Evolutionary conservation across 1,139 yeast species (phyloP).

Genomic region (Taiozyma sp.): DNA sequence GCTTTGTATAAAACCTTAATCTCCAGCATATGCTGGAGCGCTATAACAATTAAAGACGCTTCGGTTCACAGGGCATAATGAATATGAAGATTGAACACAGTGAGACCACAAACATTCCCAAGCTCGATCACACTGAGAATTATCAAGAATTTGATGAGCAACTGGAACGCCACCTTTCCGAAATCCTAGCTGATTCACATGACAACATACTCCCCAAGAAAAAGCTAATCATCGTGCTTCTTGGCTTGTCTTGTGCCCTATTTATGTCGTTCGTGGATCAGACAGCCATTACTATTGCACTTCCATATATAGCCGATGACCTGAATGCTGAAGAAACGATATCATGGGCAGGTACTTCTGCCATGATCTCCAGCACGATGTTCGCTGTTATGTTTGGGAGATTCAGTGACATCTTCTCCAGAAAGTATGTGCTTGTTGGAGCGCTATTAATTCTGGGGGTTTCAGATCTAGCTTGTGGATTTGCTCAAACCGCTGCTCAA

Average conservation of each 20-base stretch:
- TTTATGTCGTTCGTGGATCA: slow-evolving; percentile 6
- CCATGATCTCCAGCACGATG: slow-evolving; percentile 41
- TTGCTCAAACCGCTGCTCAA: slow-evolving; percentile 30
- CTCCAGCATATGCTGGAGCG: background rate
- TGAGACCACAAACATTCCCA: background rate
- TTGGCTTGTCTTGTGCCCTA: slow-evolving; percentile 1
- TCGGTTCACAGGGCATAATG: background rate
- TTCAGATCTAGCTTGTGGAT: slow-evolving; percentile 31
- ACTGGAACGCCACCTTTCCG: background rate
- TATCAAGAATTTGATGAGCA: background rate
- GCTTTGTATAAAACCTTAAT: background rate
- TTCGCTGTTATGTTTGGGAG: slow-evolving; percentile 40
- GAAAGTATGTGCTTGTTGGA: slow-evolving; percentile 31
- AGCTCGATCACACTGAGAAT: background rate
- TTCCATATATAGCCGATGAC: slow-evolving; percentile 37
- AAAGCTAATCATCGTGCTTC: slow-evolving; percentile 4
- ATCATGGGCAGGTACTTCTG: slow-evolving; percentile 46
- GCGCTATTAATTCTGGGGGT: slow-evolving; percentile 34
- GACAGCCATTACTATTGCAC: slow-evolving; percentile 39
- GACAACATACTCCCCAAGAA: slow-evolving; percentile 8
- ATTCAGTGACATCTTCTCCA: slow-evolving; percentile 40
- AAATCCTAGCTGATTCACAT: slow-evolving; percentile 6
- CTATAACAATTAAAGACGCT: background rate
- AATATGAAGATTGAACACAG: too few species aligned
- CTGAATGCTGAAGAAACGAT: slow-evolving; percentile 35